Base-by-base conservation (phyloP, 306 rosid genomes). In the Mucuna pruriens region DNA sequence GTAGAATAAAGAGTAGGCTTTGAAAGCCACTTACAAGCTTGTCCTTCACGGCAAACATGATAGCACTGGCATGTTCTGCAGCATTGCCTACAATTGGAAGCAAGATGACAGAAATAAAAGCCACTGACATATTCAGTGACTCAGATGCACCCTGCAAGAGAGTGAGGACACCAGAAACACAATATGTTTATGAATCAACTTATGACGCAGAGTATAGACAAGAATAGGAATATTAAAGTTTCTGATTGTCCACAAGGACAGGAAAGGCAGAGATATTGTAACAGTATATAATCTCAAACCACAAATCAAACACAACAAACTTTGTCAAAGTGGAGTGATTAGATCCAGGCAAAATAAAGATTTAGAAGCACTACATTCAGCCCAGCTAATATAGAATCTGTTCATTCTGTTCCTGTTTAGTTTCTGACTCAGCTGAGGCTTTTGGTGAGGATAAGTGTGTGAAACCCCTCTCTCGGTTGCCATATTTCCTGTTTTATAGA, bases 31-130 rank as follows among this genome's bases (percentile, higher is more conserved):
- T 90, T 86, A 94, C 98, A 86, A 94, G 98, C 90, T 91, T 94
- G 83, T 92, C 97, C 86, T 92, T 94, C 86, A 90, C 85, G 62
- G 98, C 98, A 88, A 94, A 94, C 97, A 92, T 94, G 85, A 92
- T 94, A 13, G 98, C 98, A 78, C 97, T 92, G 65, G 94, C 98
- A 79, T 94, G 90, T 72, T 87, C 90, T 34, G 90, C 87, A 36
- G 90, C 90, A 63, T 87, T 87, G 80, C 90, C 97, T 23, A 92
- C 97, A 76, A 94, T 90, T 61, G 98, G 98, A 75, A 94, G 97
- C 86, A 92, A 78, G 71, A 94, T 92, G 86, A 94, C 97, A 85
- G 97, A 90, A 69, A 94, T 94, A 84, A 94, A 94, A 66, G 98
- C 92, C 85, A 92, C 83, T 4, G 98, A 93, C 88, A 94, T 80